phyloP scores from a whole-genome alignment of 345 rosid genomes.

The Trapa bicornis region DNA sequence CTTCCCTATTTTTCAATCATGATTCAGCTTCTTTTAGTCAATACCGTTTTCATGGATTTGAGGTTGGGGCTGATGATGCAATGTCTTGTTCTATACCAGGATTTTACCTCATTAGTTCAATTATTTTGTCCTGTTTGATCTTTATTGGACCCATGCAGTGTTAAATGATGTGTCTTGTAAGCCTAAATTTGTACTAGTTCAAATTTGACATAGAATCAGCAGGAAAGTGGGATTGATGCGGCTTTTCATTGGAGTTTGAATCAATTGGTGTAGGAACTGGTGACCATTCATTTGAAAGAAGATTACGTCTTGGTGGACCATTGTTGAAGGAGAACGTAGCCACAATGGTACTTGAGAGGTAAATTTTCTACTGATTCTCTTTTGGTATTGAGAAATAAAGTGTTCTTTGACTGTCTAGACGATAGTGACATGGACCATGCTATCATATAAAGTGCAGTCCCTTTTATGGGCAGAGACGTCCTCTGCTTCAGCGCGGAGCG shows the following conservation, averaged over 20 bases:
- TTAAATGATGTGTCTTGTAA: background rate
- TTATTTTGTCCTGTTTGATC: too few relatives aligned
- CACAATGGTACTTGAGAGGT: conserved; percentile 98
- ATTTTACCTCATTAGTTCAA: background rate
- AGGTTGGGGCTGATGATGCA: background rate
- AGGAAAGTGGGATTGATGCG: background rate
- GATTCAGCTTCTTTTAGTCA: background rate
- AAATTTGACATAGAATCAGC: background rate
- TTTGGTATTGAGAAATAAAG: background rate
- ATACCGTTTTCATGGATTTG: background rate
- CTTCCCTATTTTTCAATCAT: background rate
- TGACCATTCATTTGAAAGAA: conserved; percentile 76
- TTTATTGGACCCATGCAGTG: too few relatives aligned
- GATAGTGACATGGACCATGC: conserved; percentile 20
- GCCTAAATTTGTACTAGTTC: background rate
- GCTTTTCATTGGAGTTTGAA: background rate
- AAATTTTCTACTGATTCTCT: background rate
- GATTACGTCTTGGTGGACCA: conserved; percentile 91
- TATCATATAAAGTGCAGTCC: conserved; percentile 45
- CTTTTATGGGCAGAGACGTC: conserved; percentile 89
- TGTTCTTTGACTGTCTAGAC: background rate
- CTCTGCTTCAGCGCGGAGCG: conserved; percentile 72
- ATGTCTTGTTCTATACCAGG: background rate
- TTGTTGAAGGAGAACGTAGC: conserved; percentile 81
- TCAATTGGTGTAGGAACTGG: conserved; percentile 65